Percentiles rank a stretch among this genome's conserved stretches.
These are phyloP conservation scores for Penicillium sp. DNA, from an alignment of 2,329 filamentous ascomycete species.

Conservation along the genomic window DNA sequence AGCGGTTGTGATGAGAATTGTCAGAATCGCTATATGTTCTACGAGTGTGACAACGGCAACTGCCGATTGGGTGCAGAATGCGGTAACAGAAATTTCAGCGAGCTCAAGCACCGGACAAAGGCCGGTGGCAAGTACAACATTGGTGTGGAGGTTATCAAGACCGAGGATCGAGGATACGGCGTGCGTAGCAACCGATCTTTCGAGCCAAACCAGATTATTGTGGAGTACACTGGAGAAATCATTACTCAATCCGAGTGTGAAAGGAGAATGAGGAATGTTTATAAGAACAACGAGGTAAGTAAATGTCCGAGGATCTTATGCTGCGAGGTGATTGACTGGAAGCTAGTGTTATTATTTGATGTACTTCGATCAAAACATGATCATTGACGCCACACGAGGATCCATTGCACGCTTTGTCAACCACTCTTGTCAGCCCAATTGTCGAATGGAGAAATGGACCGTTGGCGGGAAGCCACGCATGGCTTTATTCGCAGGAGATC, in stretches of 20 bases:
- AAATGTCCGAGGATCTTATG: neutral
- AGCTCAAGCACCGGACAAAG: constrained; percentile 71
- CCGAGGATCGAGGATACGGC: constrained; percentile 81
- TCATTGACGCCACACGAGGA: constrained; percentile 93
- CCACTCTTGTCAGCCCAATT: constrained; percentile 95
- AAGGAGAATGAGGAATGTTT: constrained; percentile 85
- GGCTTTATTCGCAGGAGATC: constrained; percentile 90
- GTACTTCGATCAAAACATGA: constrained; percentile 98
- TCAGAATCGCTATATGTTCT: constrained; percentile 94
- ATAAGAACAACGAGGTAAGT: constrained; percentile 87
- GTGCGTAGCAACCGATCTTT: constrained; percentile 90
- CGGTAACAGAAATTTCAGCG: constrained; percentile 83
- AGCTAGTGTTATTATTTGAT: constrained; percentile 92
- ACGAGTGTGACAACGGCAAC: constrained; percentile 90
- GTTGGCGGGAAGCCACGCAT: constrained; percentile 91
- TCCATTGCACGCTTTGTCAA: constrained; percentile 98
- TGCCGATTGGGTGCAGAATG: constrained; percentile 80
- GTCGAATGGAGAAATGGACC: constrained; percentile 97
- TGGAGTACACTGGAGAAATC: constrained; percentile 97
- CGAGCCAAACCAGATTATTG: constrained; percentile 87
- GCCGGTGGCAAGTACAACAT: constrained; percentile 83
- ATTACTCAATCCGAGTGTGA: constrained; percentile 95
- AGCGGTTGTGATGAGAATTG: constrained; percentile 85
- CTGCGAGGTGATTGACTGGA: constrained; percentile 10
- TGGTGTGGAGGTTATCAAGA: constrained; percentile 94